phyloP scores from a whole-genome alignment of 164 flowering plant genomes.

The Vitis riparia region DNA sequence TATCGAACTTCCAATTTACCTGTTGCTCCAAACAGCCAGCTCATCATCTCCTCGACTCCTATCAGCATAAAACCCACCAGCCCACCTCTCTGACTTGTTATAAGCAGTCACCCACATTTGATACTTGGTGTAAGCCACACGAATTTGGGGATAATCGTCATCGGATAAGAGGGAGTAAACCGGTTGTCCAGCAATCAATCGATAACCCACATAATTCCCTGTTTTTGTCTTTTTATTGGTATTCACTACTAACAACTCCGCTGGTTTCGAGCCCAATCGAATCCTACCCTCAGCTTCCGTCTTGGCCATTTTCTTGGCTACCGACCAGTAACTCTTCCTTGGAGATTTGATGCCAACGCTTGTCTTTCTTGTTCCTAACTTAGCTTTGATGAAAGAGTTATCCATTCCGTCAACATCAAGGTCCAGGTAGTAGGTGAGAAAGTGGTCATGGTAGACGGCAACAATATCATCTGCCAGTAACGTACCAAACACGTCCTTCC shows the following conservation, averaged over 20 bases:
- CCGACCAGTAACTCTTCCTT: slow-evolving; percentile 70
- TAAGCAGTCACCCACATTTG: slow-evolving; percentile 68
- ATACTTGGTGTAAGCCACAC: slow-evolving; percentile 61
- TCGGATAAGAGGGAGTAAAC: slow-evolving; percentile 43
- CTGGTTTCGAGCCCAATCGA: slow-evolving; percentile 39
- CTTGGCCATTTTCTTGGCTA: slow-evolving; percentile 40
- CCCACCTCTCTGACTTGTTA: slow-evolving; percentile 71
- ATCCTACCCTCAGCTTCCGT: slow-evolving; percentile 52
- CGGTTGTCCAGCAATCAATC: slow-evolving; percentile 41
- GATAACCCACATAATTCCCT: slow-evolving; percentile 66
- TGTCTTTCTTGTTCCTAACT: slow-evolving; percentile 25
- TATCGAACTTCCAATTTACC: slow-evolving; percentile 27
- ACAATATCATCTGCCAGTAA: slow-evolving; percentile 52
- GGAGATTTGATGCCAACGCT: slow-evolving; percentile 28
- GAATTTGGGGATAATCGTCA: slow-evolving; percentile 72
- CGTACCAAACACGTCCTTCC: slow-evolving; percentile 44
- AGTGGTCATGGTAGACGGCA: slow-evolving; percentile 69
- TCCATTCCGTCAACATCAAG: slow-evolving; percentile 61
- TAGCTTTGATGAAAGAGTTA: slow-evolving; percentile 61
- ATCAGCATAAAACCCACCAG: slow-evolving; percentile 62
- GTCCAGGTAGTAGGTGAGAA: slow-evolving; percentile 65
- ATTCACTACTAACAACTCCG: slow-evolving; percentile 48
- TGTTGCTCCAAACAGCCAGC: slow-evolving; percentile 54
- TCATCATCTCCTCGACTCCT: slow-evolving; percentile 65
- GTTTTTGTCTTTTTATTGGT: slow-evolving; percentile 54